Base-by-base conservation (phyloP, 805 yeast genomes). In the Metschnikowia dekortorum region DNA sequence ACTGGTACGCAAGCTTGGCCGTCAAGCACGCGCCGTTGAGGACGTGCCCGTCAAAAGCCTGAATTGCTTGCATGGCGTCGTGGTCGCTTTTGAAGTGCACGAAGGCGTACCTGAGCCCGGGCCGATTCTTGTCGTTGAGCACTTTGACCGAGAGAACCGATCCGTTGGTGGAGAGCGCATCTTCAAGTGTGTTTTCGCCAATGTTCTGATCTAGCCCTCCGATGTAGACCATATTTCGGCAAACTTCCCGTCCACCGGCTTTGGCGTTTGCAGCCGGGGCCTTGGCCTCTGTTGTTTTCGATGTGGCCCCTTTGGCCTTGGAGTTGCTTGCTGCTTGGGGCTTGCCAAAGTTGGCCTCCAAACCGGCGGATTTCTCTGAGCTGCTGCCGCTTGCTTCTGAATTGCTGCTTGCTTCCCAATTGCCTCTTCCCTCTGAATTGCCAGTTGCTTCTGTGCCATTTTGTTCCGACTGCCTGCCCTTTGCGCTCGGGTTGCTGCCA, bases 1-100 rank as follows among this genome's bases (percentile, higher is more conserved):
- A 84, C 70, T 87, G 94, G 70, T 75, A 89, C 8, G 96, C 97
- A 84, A 89, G 87, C 56, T 87, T 86, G 62, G 89, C 79, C 53
- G 76, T 80, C 50, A 89, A 75, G 42, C 78, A 82, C 35, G 75
- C 70, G 47, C 77, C 76, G 54, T 81, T 80, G 51, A 86, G 63
- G 31, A 75, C 66, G 44, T 78, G 69, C 14, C 88, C 89, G 58
- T 85, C 79, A 51, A 87, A 71, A 9, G 81, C 69, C 46, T 76
- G 76, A 48, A 83, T 70, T 1, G 94, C 92, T 53, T 72, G 70
- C 36, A 75, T 77, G 2, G 96, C 96, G 32, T 75, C 73, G 32
- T 70, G 73, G 38, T 81, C 76, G 46, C 70, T 71, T 28, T 75
- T 81, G 58, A 80, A 89, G 66, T 89, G 96, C 48, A 90, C 81